A percentile compares a stretch with the other conserved stretches of the same genome.
phyloP scores from a whole-genome alignment of 306 rosid genomes.

The apple (Malus domestica) region ASM211411v1 NC_041790.1:4703501-4704000 shows the following conservation, averaged over 20 bases:
- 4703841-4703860: slow-evolving; percentile 88
- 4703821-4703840: slow-evolving; percentile 93
- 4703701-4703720: slow-evolving; percentile 87
- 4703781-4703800: slow-evolving; percentile 89
- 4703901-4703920: slow-evolving; percentile 90
- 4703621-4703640: slow-evolving; percentile 45
- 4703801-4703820: slow-evolving; percentile 96
- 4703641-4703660: slow-evolving; percentile 34
- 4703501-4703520: slow-evolving; percentile 76
- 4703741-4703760: slow-evolving; percentile 49
- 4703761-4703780: slow-evolving; percentile 62
- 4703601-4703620: slow-evolving; percentile 33
- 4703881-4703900: slow-evolving; percentile 95
- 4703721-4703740: slow-evolving; percentile 75
- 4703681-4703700: slow-evolving; percentile 79
- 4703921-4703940: slow-evolving; percentile 77
- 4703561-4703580: slow-evolving; percentile 25
- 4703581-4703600: slow-evolving; percentile 33
- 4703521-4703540: slow-evolving; percentile 53
- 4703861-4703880: slow-evolving; percentile 67
- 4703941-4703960: slow-evolving; percentile 84
- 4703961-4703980: slow-evolving; percentile 42
- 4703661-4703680: slow-evolving; percentile 67
- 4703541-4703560: slow-evolving; percentile 38
- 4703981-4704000: slow-evolving; percentile 87